Evolutionary conservation across 768 basidiomycete species (phyloP).

Genomic region (Tricholoma sp.): DNA sequence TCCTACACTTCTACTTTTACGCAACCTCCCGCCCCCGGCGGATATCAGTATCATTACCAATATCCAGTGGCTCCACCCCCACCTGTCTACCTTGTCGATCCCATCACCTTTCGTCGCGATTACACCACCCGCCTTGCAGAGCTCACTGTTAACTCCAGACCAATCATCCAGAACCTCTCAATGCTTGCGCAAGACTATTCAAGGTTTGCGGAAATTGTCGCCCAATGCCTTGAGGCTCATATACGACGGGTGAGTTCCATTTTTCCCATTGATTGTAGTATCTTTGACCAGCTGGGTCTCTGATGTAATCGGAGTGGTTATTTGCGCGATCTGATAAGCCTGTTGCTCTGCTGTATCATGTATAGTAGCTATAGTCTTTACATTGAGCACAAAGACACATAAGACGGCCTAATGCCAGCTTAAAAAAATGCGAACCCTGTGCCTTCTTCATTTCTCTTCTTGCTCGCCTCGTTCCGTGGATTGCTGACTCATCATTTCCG

Average conservation of each 20-base stretch:
- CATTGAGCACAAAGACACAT: slow-evolving; percentile 33
- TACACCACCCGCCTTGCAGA: slow-evolving; percentile 67
- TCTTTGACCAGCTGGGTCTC: neutral
- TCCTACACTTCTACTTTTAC: slow-evolving; percentile 46
- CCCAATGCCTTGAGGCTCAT: slow-evolving; percentile 77
- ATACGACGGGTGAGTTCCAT: slow-evolving; percentile 78
- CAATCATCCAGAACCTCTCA: slow-evolving; percentile 89
- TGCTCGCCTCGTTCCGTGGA: slow-evolving; percentile 34
- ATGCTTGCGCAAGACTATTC: slow-evolving; percentile 87
- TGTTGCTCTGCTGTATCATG: slow-evolving; percentile 31
- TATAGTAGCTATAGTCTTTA: slow-evolving; percentile 37
- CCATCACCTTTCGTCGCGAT: slow-evolving; percentile 73
- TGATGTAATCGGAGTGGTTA: slow-evolving; percentile 8
- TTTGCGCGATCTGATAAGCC: slow-evolving; percentile 13
- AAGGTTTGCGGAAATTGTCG: slow-evolving; percentile 74
- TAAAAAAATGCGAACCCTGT: slow-evolving; percentile 18
- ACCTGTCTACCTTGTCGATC: slow-evolving; percentile 49
- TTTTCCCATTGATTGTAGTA: slow-evolving; percentile 3
- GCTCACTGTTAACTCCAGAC: slow-evolving; percentile 91
- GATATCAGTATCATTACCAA: slow-evolving; percentile 38
- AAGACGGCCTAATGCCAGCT: slow-evolving; percentile 24
- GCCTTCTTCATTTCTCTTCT: slow-evolving; percentile 18
- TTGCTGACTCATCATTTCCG: slow-evolving; percentile 66
- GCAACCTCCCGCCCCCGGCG: slow-evolving; percentile 34
- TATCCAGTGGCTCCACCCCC: slow-evolving; percentile 39